These are phyloP conservation scores for Globisporangium emineosum DNA, from an alignment of 352 stramenopile genomes.

Conservation along the genomic window DNA sequence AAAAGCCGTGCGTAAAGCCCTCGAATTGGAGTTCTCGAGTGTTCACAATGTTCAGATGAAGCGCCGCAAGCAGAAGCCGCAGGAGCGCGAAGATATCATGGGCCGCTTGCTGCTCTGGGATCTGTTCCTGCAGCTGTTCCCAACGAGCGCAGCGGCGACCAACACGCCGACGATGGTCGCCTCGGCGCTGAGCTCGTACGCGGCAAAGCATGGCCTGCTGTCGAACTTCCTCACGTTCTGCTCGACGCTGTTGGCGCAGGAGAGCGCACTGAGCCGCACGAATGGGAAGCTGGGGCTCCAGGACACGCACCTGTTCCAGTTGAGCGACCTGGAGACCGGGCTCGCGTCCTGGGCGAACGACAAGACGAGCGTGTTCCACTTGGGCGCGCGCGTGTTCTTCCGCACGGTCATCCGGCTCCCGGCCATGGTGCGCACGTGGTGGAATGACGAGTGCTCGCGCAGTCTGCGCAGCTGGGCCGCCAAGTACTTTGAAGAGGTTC, in stretches of 20 bases:
- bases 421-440: conserved; percentile 88
- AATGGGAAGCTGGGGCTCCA: conserved; percentile 31
- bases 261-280: conserved; percentile 27
- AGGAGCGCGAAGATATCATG: conserved; percentile 52
- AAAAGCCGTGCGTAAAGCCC: conserved; percentile 50
- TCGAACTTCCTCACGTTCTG: conserved; percentile 62
- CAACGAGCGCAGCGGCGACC: conserved; percentile 19
- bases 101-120: conserved; percentile 73
- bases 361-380: conserved; percentile 39
- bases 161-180: conserved; percentile 42
- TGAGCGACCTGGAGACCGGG: conserved; percentile 35
- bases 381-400: conserved; percentile 76
- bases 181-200: conserved; percentile 74
- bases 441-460: conserved; percentile 86
- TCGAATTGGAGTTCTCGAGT: conserved; percentile 48
- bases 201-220: conserved; percentile 52
- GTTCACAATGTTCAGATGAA: conserved; percentile 37
- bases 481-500: conserved; percentile 87
- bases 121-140: conserved; percentile 81
- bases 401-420: conserved; percentile 77
- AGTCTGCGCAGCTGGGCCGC: conserved; percentile 77
- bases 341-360: conserved; percentile 28
- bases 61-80: conserved; percentile 46
- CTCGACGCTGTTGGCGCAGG: conserved; percentile 61
- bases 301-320: conserved; percentile 45